phyloP scores from a whole-genome alignment of 2,329 filamentous ascomycete species.

The Beauveria caledonica region DNA sequence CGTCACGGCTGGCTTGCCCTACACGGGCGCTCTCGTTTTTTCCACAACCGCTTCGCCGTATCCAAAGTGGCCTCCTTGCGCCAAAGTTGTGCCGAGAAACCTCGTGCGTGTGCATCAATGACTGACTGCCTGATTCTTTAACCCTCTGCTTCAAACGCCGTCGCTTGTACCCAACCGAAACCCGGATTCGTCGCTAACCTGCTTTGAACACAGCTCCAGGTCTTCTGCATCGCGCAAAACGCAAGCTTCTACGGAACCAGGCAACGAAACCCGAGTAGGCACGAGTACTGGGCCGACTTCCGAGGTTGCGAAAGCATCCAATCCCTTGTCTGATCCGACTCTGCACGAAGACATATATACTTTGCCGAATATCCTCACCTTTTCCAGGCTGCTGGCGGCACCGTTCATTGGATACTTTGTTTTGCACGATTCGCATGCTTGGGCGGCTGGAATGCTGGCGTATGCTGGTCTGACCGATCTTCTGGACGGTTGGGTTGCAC shows the following conservation, averaged over 20 bases:
- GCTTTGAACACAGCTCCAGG: neutral
- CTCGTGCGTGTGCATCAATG: neutral
- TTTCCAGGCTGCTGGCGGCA: constrained; percentile 73
- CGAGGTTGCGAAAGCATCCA: neutral
- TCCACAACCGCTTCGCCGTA: neutral
- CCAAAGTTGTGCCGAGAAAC: neutral
- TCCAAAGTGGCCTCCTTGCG: neutral
- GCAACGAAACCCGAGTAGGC: neutral
- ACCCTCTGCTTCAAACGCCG: neutral
- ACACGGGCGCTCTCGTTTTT: neutral
- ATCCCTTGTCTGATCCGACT: neutral
- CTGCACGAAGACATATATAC: constrained; percentile 90
- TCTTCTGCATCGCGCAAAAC: neutral
- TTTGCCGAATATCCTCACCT: constrained; percentile 86
- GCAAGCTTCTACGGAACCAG: neutral
- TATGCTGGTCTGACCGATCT: constrained; percentile 90
- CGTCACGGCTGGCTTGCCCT: neutral
- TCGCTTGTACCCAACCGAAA: neutral
- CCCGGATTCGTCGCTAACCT: neutral
- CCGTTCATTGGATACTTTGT: constrained; percentile 85
- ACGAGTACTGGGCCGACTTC: neutral
- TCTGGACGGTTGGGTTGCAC: constrained; percentile 88
- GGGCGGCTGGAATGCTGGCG: constrained; percentile 77
- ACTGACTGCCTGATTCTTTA: neutral
- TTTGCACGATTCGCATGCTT: constrained; percentile 69